phyloP scores from a whole-genome alignment of 805 yeast species.

The Nakazawaea ambrosiae region DNA sequence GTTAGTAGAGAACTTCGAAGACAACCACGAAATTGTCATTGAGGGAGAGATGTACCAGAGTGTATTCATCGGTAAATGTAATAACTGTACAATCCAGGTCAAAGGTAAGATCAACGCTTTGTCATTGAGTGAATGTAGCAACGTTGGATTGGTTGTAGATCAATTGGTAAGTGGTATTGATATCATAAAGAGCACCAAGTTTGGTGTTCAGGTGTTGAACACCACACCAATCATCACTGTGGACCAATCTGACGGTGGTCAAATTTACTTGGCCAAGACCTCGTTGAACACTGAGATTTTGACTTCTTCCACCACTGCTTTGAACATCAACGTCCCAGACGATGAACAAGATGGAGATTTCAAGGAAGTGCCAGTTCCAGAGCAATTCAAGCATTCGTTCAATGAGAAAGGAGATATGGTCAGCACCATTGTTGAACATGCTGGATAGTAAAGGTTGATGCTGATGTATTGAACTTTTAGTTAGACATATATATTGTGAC shows the following conservation, averaged over 20 bases:
- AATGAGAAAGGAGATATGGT: constrained; percentile 50
- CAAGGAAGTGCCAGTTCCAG: constrained; percentile 81
- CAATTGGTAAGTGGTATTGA: constrained; percentile 84
- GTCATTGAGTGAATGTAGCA: constrained; percentile 64
- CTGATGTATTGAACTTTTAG: not conserved
- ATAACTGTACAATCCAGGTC: constrained; percentile 66
- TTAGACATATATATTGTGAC: not conserved
- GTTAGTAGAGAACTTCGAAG: constrained; percentile 76
- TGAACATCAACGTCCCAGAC: constrained; percentile 79
- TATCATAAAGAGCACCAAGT: constrained; percentile 69
- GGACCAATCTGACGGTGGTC: constrained; percentile 86
- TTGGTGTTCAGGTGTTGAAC: constrained; percentile 84
- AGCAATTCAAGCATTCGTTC: constrained; percentile 77
- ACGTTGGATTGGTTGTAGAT: constrained; percentile 75
- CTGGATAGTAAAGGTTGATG: constrained; percentile 45
- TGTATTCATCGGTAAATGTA: constrained; percentile 80
- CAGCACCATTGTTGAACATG: constrained; percentile 75
- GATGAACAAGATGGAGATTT: constrained; percentile 64
- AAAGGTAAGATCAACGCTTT: constrained; percentile 91
- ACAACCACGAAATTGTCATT: constrained; percentile 52
- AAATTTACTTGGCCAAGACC: constrained; percentile 65
- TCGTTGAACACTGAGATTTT: constrained; percentile 72
- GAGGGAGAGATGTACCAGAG: constrained; percentile 85
- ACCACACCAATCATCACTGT: constrained; percentile 74
- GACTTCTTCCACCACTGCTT: constrained; percentile 77